Evolutionary conservation across 2,329 filamentous ascomycete species (phyloP), one percentile per base, ranked within the genome.

Genomic region (Clarireedia monteithiana): DNA sequence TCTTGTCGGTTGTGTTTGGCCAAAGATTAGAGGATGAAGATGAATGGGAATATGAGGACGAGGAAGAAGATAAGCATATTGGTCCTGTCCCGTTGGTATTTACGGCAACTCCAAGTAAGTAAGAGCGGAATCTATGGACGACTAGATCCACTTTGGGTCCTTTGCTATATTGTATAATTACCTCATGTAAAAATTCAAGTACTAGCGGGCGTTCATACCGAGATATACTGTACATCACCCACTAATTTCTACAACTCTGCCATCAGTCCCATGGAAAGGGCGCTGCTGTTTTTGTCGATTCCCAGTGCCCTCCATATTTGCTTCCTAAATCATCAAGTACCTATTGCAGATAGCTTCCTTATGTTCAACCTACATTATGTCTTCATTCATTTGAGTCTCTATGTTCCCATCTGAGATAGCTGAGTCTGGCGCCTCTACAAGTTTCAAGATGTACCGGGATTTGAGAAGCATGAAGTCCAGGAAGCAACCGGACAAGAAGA

Each of bases 1-100:
- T 92, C n/a, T 92, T 87, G 84, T 80, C 77, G 55, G 81, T 82
- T 55, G 73, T 88, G 0, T 75, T 82, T 55, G 87, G 86, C 0
- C 72, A 75, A 54, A 75, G 76, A 0, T 81, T 80, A 1, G 76
- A 80, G 10, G 75, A 74, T 4, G 75, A 77, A 4, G 72, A 74
- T 62, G 82, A 85, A n/a, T 77, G 81, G 23, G 74, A 76, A 51
- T 72, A 66, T 40, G 71, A 64, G 38, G 71, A 74, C 26, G 75
- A 78, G 26, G 58, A 63, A n/a, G 57, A 45, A 14, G 59, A 47
- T 15, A 26, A 55, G 14, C 36, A 44, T 5, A 42, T 34, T 39
- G 38, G 17, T 17, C 24, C 45, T 30, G 17, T 55, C n/a, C 17
- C 52, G 36, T 4, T 55, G 5, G 7, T n/a, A 6, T 30, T 36